phyloP scores from a whole-genome alignment of 345 rosid species.

The Ricinus communis region DNA sequence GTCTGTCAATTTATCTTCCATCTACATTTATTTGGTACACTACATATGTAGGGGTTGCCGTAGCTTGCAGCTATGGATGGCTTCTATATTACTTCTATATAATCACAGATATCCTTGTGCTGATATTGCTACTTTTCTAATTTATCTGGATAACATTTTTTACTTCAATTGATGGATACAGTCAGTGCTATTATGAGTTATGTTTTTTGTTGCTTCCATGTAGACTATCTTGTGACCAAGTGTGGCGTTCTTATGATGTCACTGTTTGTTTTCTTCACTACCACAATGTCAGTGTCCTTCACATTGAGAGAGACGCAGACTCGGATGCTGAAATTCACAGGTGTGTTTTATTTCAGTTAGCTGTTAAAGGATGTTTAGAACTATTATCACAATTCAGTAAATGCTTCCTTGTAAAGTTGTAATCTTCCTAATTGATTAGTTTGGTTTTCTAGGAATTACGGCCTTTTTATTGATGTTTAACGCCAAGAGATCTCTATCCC shows the following conservation, averaged over 20 bases:
- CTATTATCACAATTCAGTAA: constrained; percentile 9
- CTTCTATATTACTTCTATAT: background rate
- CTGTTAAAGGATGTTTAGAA: background rate
- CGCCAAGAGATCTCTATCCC: background rate
- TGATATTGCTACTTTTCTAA: background rate
- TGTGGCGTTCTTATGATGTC: constrained; percentile 99
- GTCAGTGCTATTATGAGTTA: constrained; percentile 3
- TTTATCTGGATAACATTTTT: background rate
- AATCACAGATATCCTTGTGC: background rate
- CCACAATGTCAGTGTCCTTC: constrained; percentile 99
- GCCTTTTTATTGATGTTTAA: background rate
- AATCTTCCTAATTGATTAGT: background rate
- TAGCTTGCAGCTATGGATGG: background rate
- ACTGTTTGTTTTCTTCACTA: constrained; percentile 92
- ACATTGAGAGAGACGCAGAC: constrained; percentile 98
- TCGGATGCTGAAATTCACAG: constrained; percentile 97
- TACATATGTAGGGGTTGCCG: background rate
- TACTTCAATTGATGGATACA: background rate
- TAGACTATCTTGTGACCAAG: constrained; percentile 96
- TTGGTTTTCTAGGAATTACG: constrained; percentile 9
- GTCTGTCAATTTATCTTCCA: constrained; percentile 39
- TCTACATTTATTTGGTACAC: background rate
- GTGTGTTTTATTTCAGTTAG: constrained; percentile 37
- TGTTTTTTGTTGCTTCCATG: constrained; percentile 27
- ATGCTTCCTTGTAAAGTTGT: background rate